Percentiles rank a stretch among this genome's conserved stretches.
phyloP scores from a whole-genome alignment of 148 eudicot genomes.

The Linanthus parryae region DNA sequence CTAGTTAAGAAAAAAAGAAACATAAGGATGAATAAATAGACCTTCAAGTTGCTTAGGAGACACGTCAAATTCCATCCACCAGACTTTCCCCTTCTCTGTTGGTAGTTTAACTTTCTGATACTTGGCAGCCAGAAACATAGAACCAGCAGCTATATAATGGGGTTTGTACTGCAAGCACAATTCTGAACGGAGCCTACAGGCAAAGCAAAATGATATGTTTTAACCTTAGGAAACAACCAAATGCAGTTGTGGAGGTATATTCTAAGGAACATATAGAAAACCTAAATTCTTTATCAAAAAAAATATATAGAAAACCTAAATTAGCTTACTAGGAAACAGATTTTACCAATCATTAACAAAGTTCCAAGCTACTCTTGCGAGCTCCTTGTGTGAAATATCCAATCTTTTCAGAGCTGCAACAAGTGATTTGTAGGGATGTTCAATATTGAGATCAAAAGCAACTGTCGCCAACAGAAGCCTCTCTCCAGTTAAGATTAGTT shows the following conservation, averaged over 20 bases:
- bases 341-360: conserved; percentile 69
- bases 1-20: not conserved
- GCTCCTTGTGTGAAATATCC: conserved; percentile 47
- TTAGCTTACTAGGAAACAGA: not conserved
- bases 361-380: conserved; percentile 75
- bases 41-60: conserved; percentile 64
- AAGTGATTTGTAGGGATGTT: conserved; percentile 70
- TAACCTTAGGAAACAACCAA: too few species aligned
- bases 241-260: not conserved
- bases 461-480: conserved; percentile 47
- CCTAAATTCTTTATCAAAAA: too few species aligned
- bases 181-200: conserved; percentile 54
- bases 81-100: conserved; percentile 37
- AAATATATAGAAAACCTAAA: too few species aligned
- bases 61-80: conserved; percentile 86
- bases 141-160: conserved; percentile 73
- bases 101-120: conserved; percentile 50
- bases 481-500: conserved; percentile 50
- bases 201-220: too few species aligned
- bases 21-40: conserved; percentile 14
- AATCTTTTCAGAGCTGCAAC: conserved; percentile 58
- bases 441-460: conserved; percentile 62
- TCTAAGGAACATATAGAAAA: not conserved
- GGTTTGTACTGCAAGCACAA: conserved; percentile 84
- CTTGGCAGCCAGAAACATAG: conserved; percentile 67